A percentile compares a stretch with the other conserved stretches of the same genome.
These are phyloP conservation scores for Ceratocystis papillata DNA, from an alignment of 2,329 filamentous ascomycete species.

Conservation along the genomic window DNA sequence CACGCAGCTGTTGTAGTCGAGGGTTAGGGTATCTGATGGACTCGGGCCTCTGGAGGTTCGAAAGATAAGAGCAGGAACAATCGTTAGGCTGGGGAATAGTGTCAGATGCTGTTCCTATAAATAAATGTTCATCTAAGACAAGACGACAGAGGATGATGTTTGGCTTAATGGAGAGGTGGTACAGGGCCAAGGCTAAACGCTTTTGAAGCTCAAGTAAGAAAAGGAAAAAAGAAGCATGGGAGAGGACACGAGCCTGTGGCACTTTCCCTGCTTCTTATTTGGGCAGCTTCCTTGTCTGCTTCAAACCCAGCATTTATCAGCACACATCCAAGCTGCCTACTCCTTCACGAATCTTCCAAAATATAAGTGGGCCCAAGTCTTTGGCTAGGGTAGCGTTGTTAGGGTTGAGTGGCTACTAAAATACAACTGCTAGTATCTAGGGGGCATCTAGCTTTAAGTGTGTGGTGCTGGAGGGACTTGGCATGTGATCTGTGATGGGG, in stretches of 20 bases:
- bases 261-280: not conserved
- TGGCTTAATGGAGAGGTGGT: not conserved
- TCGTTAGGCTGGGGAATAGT: too few relatives aligned
- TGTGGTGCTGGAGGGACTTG: conserved; percentile 1
- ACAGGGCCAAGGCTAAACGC: not conserved
- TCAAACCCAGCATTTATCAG: not conserved
- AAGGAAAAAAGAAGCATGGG: not conserved
- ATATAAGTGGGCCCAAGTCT: not conserved
- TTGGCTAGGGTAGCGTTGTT: not conserved
- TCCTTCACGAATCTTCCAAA: conserved; percentile 4
- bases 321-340: not conserved
- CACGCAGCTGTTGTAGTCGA: not conserved
- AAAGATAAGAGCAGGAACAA: not conserved
- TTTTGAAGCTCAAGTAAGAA: not conserved
- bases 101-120: too few relatives aligned
- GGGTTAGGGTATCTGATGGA: not conserved
- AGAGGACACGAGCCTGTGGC: not conserved
- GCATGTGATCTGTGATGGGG: conserved; percentile 18
- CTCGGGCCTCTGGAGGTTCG: not conserved
- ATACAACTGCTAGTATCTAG: not conserved
- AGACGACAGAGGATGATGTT: not conserved
- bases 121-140: not conserved
- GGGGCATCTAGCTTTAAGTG: not conserved
- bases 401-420: not conserved
- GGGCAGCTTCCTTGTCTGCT: not conserved